Evolutionary conservation across 768 basidiomycete genomes (phyloP), one percentile per base, ranked within the genome.

Genomic region (Leucocoprinus sp.): DNA sequence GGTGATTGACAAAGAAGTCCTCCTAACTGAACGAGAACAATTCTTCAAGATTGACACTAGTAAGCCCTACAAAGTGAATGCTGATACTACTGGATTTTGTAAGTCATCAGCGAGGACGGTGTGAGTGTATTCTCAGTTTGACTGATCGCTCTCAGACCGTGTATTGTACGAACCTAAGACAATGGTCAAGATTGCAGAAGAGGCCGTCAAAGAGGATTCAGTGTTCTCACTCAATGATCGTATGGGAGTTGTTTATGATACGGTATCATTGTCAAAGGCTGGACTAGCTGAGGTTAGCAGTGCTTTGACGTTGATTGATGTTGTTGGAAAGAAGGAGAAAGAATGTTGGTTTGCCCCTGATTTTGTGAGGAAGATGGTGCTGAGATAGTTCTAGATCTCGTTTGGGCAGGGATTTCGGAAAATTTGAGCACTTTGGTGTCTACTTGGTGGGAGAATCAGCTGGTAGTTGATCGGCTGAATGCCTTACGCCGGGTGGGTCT

Each of bases 41-140:
- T 70, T 67, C 15, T 74, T 93, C 53, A 60, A 75, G 15, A 54
- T 97, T n/a, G 82, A 90, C 60, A 86, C 80, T 9, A 77, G 64
- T 60, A 78, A 75, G 57, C 69, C 79, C 4, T 98, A 83, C 74
- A 98, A 98, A 66, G 66, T 98, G 50, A 98, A 98, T 58, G 84
- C 84, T 2, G 83, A 83, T 33, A 93, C 91, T 0, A 76, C 76
- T 41, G 92, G 93, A 49, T 87, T 95, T 54, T 98, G 90, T 90
- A 54, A 51, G 90, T 71, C 7, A 15, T 31, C 31, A n/a, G 31
- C 4, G 5, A 3, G 8, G 44, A 50, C 15, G 37, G 17, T 41
- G 39, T 47, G 37, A 42, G 9, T n/a, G 37, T 24, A 17, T 21
- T 5, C 15, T 37, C 37, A 42, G 21, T 34, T 14, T 18, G 46